phyloP scores from a whole-genome alignment of 129 eudicot species.

The Heracleum sosnowskyi region DNA sequence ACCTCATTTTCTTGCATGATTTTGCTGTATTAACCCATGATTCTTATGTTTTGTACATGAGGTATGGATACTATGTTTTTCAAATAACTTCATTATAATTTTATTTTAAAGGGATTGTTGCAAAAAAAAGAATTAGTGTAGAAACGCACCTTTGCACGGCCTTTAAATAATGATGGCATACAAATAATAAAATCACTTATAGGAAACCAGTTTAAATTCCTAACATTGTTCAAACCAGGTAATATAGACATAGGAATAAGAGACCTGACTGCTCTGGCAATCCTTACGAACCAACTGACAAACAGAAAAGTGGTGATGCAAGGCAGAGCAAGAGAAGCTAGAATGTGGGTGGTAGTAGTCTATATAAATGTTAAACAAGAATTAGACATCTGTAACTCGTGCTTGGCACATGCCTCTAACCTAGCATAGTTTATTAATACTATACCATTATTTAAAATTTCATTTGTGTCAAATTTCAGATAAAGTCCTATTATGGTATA shows the following conservation, averaged over 20 bases:
- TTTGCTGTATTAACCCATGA: neutral
- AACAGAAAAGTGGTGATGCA: neutral
- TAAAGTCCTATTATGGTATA: conserved; percentile 84
- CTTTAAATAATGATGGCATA: neutral
- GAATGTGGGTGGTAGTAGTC: neutral
- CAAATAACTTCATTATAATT: neutral
- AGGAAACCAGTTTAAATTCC: neutral
- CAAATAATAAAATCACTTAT: neutral
- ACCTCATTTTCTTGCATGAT: neutral
- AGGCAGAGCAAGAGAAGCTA: neutral
- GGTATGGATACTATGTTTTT: neutral
- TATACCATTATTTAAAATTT: neutral
- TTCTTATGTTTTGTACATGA: neutral
- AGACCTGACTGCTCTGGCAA: neutral
- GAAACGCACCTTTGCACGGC: neutral
- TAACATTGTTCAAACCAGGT: neutral
- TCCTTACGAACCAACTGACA: neutral
- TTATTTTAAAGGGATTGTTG: neutral
- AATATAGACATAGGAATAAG: neutral
- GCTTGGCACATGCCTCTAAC: neutral
- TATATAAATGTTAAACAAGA: neutral
- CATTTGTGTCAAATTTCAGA: conserved; percentile 31
- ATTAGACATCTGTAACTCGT: neutral
- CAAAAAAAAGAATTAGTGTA: neutral
- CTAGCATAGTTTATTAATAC: neutral